Evolutionary conservation across 768 basidiomycete species (phyloP), one percentile per base, ranked within the genome.

Genomic region (Pisolithus tinctorius): DNA sequence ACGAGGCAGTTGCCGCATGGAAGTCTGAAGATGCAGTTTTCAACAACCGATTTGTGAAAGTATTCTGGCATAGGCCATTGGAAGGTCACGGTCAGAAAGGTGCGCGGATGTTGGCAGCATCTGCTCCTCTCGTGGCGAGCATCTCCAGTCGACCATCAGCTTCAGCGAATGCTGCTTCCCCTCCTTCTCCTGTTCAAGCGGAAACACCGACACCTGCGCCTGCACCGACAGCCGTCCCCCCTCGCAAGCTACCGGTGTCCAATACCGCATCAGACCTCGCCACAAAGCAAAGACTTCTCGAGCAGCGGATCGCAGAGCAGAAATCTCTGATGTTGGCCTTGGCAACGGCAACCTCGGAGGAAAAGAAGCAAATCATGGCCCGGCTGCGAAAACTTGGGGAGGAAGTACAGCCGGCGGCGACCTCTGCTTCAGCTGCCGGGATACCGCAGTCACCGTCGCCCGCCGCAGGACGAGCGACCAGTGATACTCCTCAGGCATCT

Each of bases 11-110:
- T 60, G 79, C 81, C 11, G 94, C 94, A 1, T 93, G 93, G 88
- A 90, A 89, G 66, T 83, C 84, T 25, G 89, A 94, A 67, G 92
- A 95, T 55, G 92, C 93, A n/a, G 86, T 96, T 13, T 96, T 96
- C 61, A 83, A 82, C 10, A 94, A 93, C 59, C 82, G 94, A 46
- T 96, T 96, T 65, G 93, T 96, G 57, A 95, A 94, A 69, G 77
- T 96, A 31, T 91, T 95, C 60, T 96, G 94, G 93, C 92, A 95
- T 69, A 78, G 88, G 52, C 93, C 92, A 6, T 81, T 93, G 82
- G 89, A 88, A 49, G 93, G 94, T 0, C 88, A 93, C 60, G 93
- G 93, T 7, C 83, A 82, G 55, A 75, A 73, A 16, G 93, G 93
- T 2, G 72, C 81, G 45, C 78, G 86, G 56, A 80, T 85, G 73